A percentile compares a stretch with the other conserved stretches of the same genome.
Evolutionary conservation across 2,329 filamentous ascomycete species (phyloP).

Genomic region (Cladosporium sp.): DNA sequence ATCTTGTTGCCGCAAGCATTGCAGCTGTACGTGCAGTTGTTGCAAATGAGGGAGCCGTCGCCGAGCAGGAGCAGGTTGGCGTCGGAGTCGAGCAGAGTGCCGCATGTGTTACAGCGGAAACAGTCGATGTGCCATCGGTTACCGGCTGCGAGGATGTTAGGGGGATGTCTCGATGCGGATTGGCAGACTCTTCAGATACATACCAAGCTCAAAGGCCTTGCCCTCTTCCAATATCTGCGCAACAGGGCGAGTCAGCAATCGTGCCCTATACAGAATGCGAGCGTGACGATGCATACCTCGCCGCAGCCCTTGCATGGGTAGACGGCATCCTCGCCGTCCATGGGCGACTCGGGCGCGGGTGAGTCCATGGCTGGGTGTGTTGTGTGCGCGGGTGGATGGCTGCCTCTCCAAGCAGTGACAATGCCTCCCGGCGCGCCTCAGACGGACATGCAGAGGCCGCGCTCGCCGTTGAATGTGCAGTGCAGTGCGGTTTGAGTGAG

Average conservation of each 20-base stretch:
- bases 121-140: constrained; percentile 99
- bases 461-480: not conserved
- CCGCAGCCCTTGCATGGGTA: constrained; percentile 92
- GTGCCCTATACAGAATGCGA: constrained; percentile 14
- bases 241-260: constrained; percentile 10
- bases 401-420: constrained; percentile 8
- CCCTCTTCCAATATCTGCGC: constrained; percentile 92
- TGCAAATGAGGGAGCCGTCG: constrained; percentile 97
- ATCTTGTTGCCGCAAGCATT: constrained; percentile 97
- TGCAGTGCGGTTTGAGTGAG: not conserved
- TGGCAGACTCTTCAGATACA: constrained; percentile 35
- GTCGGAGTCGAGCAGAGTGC: constrained; percentile 94
- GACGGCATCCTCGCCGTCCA: constrained; percentile 75
- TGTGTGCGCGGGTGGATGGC: not conserved
- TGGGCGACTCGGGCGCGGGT: constrained; percentile 62
- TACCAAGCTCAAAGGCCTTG: constrained; percentile 96
- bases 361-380: constrained; percentile 43
- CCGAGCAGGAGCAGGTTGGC: constrained; percentile 95
- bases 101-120: constrained; percentile 95
- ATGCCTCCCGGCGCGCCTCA: constrained; percentile 18
- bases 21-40: constrained; percentile 99
- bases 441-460: constrained; percentile 10
- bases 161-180: constrained; percentile 24
- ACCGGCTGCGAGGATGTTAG: constrained; percentile 63
- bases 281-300: constrained; percentile 59